Conservation (phyloP, 2,329 filamentous ascomycete species). For the Cladosporium sp. region DNA sequence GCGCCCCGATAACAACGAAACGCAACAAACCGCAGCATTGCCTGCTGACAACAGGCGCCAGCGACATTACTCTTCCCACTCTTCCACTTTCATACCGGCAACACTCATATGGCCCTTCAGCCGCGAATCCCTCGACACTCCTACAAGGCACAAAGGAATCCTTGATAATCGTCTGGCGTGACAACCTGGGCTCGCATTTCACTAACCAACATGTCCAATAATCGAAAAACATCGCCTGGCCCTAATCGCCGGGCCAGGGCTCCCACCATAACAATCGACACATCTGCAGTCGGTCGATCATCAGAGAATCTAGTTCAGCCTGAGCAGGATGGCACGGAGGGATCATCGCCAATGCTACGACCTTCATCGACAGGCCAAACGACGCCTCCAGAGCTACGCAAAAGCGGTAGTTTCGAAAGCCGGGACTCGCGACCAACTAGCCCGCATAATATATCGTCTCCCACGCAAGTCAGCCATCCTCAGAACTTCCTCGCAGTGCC, state of each 20-base stretch:
- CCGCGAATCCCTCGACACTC: conserved; percentile 2
- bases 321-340: conserved; percentile 15
- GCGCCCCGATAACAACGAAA: background rate
- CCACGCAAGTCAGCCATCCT: conserved; percentile 51
- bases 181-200: background rate
- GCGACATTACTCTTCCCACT: conserved; percentile 3
- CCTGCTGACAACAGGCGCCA: conserved; percentile 4
- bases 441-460: conserved; percentile 64
- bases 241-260: conserved; percentile 32
- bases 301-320: conserved; percentile 13
- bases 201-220: background rate
- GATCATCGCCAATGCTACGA: conserved; percentile 21
- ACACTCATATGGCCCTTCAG: conserved; percentile 1
- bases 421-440: conserved; percentile 62
- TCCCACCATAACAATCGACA: conserved; percentile 51
- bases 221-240: background rate
- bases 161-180: background rate
- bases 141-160: background rate
- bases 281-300: conserved; percentile 40
- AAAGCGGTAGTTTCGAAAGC: conserved; percentile 60
- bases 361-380: conserved; percentile 3
- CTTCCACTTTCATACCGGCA: background rate
- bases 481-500: conserved; percentile 62
- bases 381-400: conserved; percentile 43
- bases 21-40: background rate